These are phyloP conservation scores for Calonectria pseudoreteaudii DNA, from an alignment of 2,329 filamentous ascomycete genomes.

Conservation along the genomic window DNA sequence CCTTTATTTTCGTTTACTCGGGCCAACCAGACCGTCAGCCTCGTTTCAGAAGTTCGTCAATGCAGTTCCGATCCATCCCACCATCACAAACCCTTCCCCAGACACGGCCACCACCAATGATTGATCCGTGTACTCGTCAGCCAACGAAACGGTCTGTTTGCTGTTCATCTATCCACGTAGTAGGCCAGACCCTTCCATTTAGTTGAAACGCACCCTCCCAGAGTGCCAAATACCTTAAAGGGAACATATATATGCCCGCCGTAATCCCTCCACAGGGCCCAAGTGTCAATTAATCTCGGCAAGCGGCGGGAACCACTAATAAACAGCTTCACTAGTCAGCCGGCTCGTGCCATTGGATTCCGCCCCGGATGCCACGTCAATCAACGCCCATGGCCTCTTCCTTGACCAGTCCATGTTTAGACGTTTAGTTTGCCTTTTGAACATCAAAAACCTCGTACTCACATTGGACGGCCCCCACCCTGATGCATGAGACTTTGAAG, in stretches of 20 bases:
- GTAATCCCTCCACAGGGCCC: background rate
- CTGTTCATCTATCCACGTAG: background rate
- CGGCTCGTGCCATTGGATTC: background rate
- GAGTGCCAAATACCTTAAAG: background rate
- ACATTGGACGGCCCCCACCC: background rate
- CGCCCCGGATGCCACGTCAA: background rate
- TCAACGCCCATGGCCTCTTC: background rate
- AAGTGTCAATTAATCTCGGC: background rate
- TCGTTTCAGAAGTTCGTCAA: slow-evolving; percentile 10
- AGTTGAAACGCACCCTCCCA: background rate
- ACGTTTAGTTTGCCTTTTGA: background rate
- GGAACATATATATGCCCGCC: background rate
- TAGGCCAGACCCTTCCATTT: background rate
- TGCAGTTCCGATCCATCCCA: background rate
- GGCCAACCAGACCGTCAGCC: background rate
- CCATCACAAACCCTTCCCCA: background rate
- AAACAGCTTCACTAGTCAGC: background rate
- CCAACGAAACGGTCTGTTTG: background rate
- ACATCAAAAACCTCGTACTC: background rate
- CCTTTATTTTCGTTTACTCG: slow-evolving; percentile 1
- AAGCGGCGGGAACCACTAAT: background rate
- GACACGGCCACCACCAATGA: background rate
- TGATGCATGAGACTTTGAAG: background rate
- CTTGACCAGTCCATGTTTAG: background rate
- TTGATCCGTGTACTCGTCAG: background rate